phyloP scores from a whole-genome alignment of 148 eudicot species.

The Persicaria tinctoria region DNA sequence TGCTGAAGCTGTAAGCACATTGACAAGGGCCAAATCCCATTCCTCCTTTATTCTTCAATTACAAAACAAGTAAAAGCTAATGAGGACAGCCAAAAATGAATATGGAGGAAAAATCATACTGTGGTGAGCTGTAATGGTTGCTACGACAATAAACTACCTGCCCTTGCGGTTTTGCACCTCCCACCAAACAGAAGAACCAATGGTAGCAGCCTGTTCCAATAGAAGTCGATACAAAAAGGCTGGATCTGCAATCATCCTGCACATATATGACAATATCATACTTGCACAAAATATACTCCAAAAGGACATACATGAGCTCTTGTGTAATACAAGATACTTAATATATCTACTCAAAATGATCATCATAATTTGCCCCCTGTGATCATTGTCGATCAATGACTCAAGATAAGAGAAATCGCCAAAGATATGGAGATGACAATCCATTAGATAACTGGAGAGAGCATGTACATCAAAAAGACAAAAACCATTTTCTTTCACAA shows the following conservation, averaged over 20 bases:
- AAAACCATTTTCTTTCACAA: too few species aligned
- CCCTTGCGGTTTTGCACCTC: slow-evolving; percentile 76
- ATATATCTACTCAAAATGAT: too few species aligned
- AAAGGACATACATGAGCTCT: too few species aligned
- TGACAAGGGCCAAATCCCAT: slow-evolving; percentile 92
- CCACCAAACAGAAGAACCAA: slow-evolving; percentile 77
- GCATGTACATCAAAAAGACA: too few species aligned
- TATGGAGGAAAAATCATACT: background rate
- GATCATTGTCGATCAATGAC: too few species aligned
- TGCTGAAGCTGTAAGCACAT: slow-evolving; percentile 85
- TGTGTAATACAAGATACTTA: too few species aligned
- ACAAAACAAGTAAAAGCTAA: slow-evolving; percentile 9
- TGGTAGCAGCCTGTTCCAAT: slow-evolving; percentile 81
- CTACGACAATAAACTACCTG: slow-evolving; percentile 33
- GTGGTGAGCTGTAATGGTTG: background rate
- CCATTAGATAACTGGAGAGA: too few species aligned
- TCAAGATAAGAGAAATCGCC: too few species aligned
- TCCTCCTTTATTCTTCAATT: slow-evolving; percentile 82
- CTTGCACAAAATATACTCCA: too few species aligned
- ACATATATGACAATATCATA: background rate
- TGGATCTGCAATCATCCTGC: slow-evolving; percentile 98
- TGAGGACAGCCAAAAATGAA: slow-evolving; percentile 2
- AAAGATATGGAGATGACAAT: too few species aligned
- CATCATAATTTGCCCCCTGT: too few species aligned
- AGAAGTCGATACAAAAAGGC: slow-evolving; percentile 72